Evolutionary conservation across 202 grass and related monocot species (phyloP), one percentile per base, ranked within the genome.

Genomic region (Brachypodium distachyon): DNA sequence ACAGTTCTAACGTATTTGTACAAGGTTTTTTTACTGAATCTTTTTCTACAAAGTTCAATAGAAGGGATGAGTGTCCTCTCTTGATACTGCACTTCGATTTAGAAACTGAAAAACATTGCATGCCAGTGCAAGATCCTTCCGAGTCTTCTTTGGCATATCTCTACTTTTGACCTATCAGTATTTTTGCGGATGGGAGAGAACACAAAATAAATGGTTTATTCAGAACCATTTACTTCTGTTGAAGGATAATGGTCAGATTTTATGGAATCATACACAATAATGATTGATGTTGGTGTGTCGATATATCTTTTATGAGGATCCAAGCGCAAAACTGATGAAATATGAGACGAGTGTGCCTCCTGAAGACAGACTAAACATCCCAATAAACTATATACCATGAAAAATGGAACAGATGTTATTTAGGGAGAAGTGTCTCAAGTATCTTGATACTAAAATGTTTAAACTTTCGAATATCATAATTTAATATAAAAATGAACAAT

Each of bases 171-270:
- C n/a, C 77, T 50, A 72, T 32, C n/a, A 40, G 29, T 12, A 87
- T 77, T 39, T 67, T 66, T 58, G 67, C 14, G 23, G 61, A 72
- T 27, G n/a, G 33, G n/a, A 74, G 43, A 82, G 72, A 78, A 28
- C 23, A 29, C 22, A 12, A 11, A 4, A 61, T 26, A n/a, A 31
- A 25, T 41, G 34, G 11, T 27, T 53, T 56, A 61, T 53, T 43
- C 21, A 19, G n/a, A 67, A 44, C 1, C 16, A 9, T 33, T 22
- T 43, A 74, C 28, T 72, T 86, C 47, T 50, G 47, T 77, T 67
- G 36, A 48, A 52, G 23, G 18, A 77, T 17, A 23, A 29, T 29
- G 32, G 41, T 39, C 17, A 49, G 17, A 1, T 68, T 83, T 59
- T 69, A 31, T 48, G 0, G 22, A 49, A 50, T 48, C 44, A 23